These are phyloP conservation scores for Coffea humblotiana DNA, from an alignment of 305 asterid species.

Conservation along the genomic window DNA sequence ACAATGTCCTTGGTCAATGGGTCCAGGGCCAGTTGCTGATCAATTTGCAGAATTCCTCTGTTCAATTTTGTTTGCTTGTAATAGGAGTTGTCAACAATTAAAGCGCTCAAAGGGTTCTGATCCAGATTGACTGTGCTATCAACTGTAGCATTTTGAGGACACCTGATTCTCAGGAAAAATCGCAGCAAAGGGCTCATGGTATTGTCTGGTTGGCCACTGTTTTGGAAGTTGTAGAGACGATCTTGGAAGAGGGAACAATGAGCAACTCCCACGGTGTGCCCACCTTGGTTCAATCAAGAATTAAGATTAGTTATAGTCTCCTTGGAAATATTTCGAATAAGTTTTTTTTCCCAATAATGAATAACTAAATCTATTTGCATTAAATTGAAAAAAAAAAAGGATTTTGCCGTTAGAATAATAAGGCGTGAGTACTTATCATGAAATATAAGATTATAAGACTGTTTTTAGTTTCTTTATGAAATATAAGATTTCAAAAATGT, in stretches of 20 bases:
- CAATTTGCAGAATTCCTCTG: conserved; percentile 55
- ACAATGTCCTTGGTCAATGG: conserved; percentile 11
- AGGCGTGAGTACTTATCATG: too few relatives aligned
- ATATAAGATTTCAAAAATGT: too few relatives aligned
- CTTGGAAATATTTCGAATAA: too few relatives aligned
- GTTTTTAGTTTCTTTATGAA: too few relatives aligned
- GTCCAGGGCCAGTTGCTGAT: conserved; percentile 59
- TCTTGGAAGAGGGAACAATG: conserved; percentile 47
- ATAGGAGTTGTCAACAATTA: conserved; percentile 47
- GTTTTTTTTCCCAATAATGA: too few relatives aligned
- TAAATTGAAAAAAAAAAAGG: too few relatives aligned
- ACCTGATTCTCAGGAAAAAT: neutral
- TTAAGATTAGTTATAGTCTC: too few relatives aligned
- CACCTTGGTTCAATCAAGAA: conserved; percentile 39
- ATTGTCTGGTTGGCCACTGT: conserved; percentile 43
- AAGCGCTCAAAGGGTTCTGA: conserved; percentile 45
- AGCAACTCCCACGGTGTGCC: conserved; percentile 54
- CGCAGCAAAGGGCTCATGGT: conserved; percentile 44
- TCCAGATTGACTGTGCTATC: conserved; percentile 24
- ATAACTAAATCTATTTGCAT: too few relatives aligned
- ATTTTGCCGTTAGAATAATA: too few relatives aligned
- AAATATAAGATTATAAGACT: too few relatives aligned
- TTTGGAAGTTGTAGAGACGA: conserved; percentile 53
- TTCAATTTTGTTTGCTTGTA: conserved; percentile 37
- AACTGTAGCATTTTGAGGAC: neutral